phyloP scores from a whole-genome alignment of 2,329 filamentous ascomycete genomes.

The Fusarium siculi region DNA sequence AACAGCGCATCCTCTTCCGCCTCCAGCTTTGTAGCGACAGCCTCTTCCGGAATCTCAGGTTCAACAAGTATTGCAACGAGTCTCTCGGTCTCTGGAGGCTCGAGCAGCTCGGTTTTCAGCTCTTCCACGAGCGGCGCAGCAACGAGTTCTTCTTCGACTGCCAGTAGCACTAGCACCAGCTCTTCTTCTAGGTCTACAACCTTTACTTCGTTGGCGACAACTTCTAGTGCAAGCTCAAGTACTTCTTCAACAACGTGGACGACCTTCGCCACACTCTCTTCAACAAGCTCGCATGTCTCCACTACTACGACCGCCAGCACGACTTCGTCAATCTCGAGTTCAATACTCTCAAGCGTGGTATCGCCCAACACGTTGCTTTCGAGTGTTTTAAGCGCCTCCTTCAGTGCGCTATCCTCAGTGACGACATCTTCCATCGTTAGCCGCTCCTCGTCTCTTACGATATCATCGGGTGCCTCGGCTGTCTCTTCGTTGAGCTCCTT shows the following conservation, averaged over 20 bases:
- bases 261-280: not conserved
- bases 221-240: not conserved
- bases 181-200: not conserved
- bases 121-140: not conserved
- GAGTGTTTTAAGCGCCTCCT: not conserved
- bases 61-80: not conserved
- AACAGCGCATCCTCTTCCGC: not conserved
- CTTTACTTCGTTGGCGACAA: not conserved
- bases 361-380: not conserved
- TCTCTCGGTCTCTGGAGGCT: not conserved
- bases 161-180: not conserved
- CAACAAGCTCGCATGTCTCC: not conserved
- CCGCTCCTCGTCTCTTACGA: not conserved
- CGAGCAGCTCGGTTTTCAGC: not conserved
- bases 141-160: not conserved
- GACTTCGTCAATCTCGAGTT: not conserved
- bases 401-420: not conserved
- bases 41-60: not conserved
- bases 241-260: constrained; percentile 2
- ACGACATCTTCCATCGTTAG: constrained; percentile 29
- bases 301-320: not conserved
- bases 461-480: constrained; percentile 39
- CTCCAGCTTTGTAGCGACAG: fast-evolving
- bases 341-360: not conserved
- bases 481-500: constrained; percentile 25